A percentile compares a stretch with the other conserved stretches of the same genome.
Evolutionary conservation across 2,329 filamentous ascomycete species (phyloP).

Genomic region (Neofusicoccum sp.): DNA sequence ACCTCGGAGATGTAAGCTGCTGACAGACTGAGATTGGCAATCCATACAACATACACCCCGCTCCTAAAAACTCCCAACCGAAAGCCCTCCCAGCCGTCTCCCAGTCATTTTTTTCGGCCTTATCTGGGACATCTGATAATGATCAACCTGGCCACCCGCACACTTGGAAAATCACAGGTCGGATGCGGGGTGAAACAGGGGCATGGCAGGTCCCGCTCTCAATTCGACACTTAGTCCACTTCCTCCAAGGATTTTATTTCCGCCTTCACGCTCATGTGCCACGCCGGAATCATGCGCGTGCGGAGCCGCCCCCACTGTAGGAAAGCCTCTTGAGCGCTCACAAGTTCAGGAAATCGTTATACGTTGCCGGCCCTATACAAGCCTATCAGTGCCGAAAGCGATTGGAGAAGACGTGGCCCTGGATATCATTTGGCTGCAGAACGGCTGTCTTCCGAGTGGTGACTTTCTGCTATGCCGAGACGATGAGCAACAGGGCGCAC

Average conservation of each 20-base stretch:
- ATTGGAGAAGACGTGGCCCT: too few relatives aligned
- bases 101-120: neutral
- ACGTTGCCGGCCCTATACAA: too few relatives aligned
- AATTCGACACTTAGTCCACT: too few relatives aligned
- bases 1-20: neutral
- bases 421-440: too few relatives aligned
- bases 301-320: neutral
- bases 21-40: neutral
- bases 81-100: neutral
- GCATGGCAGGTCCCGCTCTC: too few relatives aligned
- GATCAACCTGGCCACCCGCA: neutral
- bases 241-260: too few relatives aligned
- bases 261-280: neutral
- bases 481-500: too few relatives aligned
- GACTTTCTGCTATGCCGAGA: too few relatives aligned
- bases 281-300: neutral
- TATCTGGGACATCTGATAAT: neutral
- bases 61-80: neutral
- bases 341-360: too few relatives aligned
- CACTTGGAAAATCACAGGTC: neutral
- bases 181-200: neutral
- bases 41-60: neutral
- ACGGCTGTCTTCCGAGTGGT: too few relatives aligned
- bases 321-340: too few relatives aligned
- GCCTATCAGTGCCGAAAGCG: too few relatives aligned